Evolutionary conservation across 2,329 filamentous ascomycete species (phyloP), one percentile per base, ranked within the genome.

Genomic region (Penicillium sumatraense): DNA sequence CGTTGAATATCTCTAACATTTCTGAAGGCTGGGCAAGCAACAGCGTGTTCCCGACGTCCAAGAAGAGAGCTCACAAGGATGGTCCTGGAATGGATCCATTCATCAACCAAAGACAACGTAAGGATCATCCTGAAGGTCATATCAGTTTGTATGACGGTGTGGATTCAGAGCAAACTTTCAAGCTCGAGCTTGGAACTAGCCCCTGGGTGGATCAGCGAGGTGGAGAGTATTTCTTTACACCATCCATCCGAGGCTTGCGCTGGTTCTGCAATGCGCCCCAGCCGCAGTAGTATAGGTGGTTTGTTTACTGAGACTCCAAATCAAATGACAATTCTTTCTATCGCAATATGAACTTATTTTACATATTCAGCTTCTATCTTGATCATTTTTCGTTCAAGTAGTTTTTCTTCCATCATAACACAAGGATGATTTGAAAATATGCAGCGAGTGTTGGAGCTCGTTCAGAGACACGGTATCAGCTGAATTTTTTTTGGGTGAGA

Each of bases 1-100:
- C n/a, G n/a, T 16, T 23, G 7, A 5, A 3, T 23, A 21, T 18
- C 31, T 50, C 23, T 49, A 14, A 54, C n/a, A 50, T 21, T n/a
- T 21, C 13, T 29, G 36, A 40, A 65, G 63, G 63, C 45, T 65
- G 63, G 63, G 61, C 59, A 10, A 65, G 61, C 40, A 65, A 64
- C 38, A 35, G 45, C 18, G 40, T 42, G 16, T 65, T 65, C 42
- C 49, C 62, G 3, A 40, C 36, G 18, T 40, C 36, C 18, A 40
- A 40, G 18, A 40, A 40, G 36, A 40, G 18, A 40, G 36, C 36
- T 23, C 36, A 40, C 20, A 21, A 40, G 18, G 36, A 40, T 9
- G 36, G 36, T 13, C 36, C 36, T 40, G 36, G 36, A 40, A 40
- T 40, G 36, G 36, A 40, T 21, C 36, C 36, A 40, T 40, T 40